Evolutionary conservation across 805 yeast genomes (phyloP).

Genomic region (Teunomyces lycoperdinae): DNA sequence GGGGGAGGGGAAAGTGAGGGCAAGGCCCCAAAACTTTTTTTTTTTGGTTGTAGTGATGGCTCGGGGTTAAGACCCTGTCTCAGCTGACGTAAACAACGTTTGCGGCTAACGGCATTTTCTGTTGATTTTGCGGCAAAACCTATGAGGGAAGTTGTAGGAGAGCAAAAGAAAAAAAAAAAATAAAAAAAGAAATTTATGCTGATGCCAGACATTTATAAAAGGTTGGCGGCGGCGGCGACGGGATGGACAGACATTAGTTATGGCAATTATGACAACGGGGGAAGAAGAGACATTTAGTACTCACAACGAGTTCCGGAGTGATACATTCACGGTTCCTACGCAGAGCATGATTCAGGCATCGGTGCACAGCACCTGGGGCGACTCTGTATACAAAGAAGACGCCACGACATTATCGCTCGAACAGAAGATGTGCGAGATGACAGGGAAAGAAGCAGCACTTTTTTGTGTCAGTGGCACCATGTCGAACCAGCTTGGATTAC

Average conservation of each 20-base stretch:
- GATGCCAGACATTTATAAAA: background rate
- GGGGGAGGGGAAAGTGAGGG: background rate
- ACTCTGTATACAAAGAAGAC: slow-evolving; percentile 88
- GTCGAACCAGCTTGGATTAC: slow-evolving; percentile 81
- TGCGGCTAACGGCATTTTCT: background rate
- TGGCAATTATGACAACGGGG: slow-evolving; percentile 10
- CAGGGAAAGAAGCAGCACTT: slow-evolving; percentile 80
- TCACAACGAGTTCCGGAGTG: slow-evolving; percentile 51
- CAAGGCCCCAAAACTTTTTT: background rate
- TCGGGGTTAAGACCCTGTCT: background rate
- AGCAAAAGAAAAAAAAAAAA: background rate
- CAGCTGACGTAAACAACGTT: background rate
- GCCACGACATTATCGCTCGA: slow-evolving; percentile 64
- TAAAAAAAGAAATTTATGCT: background rate
- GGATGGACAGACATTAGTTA: background rate
- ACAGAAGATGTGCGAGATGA: slow-evolving; percentile 55
- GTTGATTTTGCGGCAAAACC: background rate
- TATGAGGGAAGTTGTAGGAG: background rate
- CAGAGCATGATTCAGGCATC: slow-evolving; percentile 45
- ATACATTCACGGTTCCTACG: slow-evolving; percentile 90
- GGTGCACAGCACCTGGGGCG: slow-evolving; percentile 61
- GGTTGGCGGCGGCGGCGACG: too few relatives aligned
- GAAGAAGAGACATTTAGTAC: slow-evolving; percentile 21
- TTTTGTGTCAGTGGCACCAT: slow-evolving; percentile 88
- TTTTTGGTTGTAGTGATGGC: too few relatives aligned